Evolutionary conservation across 225 moss, liverwort and hornwort genomes (phyloP).

Genomic region (Pseudisothecium myosuroides): DNA sequence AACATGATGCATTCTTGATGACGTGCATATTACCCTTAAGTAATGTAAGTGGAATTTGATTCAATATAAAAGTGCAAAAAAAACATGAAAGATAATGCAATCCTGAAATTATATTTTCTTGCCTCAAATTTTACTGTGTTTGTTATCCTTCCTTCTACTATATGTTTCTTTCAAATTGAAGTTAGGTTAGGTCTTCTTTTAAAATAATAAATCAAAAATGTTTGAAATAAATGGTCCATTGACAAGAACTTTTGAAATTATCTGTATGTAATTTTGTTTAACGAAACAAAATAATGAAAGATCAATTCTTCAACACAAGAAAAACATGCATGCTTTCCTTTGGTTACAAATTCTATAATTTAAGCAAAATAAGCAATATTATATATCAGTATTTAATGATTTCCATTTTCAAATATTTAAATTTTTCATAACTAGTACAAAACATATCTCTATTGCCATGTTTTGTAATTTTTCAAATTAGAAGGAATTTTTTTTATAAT

Average conservation of each 20-base stretch:
- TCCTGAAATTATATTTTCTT: fast-evolving
- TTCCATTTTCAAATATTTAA: no score
- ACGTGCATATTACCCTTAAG: not conserved
- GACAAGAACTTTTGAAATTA: not conserved
- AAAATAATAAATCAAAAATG: not conserved
- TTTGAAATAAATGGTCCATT: not conserved
- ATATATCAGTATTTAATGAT: no score
- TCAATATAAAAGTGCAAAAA: not conserved
- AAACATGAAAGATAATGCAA: not conserved
- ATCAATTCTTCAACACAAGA: not conserved
- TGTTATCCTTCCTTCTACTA: not conserved
- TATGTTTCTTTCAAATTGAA: not conserved
- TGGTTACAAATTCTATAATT: not conserved
- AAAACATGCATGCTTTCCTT: not conserved
- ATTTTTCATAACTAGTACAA: no score
- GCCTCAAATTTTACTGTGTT: fast-evolving
- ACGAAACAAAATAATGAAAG: not conserved
- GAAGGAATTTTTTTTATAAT: no score
- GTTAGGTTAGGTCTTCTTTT: not conserved
- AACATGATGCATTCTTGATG: not conserved
- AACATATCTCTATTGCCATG: no score
- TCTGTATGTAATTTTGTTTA: not conserved
- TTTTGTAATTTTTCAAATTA: no score
- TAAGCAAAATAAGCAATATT: no score
- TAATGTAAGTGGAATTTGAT: fast-evolving